Evolutionary conservation across 164 flowering plant genomes (phyloP).

Genomic region (Warburgia ugandensis): DNA sequence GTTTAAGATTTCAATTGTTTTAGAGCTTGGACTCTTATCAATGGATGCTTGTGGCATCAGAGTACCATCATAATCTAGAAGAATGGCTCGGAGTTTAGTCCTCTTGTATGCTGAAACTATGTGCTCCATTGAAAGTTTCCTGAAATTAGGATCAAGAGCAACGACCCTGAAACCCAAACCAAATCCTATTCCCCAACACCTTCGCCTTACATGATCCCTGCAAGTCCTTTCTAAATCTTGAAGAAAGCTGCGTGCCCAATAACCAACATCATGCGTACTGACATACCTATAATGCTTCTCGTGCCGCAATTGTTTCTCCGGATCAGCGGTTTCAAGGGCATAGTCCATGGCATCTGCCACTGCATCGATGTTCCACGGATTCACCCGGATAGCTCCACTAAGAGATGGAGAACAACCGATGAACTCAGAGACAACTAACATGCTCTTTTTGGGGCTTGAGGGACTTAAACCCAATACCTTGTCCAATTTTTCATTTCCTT

Average conservation of each 20-base stretch:
- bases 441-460: constrained; percentile 49
- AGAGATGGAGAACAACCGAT: constrained; percentile 78
- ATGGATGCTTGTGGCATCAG: constrained; percentile 59
- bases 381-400: constrained; percentile 75
- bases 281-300: constrained; percentile 72
- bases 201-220: constrained; percentile 38
- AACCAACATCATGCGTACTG: constrained; percentile 69
- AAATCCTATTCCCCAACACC: constrained; percentile 74
- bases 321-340: constrained; percentile 47
- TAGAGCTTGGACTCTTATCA: constrained; percentile 50
- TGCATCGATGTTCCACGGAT: constrained; percentile 73
- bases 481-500: constrained; percentile 53
- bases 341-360: constrained; percentile 70
- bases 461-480: constrained; percentile 32
- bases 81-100: constrained; percentile 51
- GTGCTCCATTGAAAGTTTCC: constrained; percentile 61
- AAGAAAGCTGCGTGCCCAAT: constrained; percentile 64
- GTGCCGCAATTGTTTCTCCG: constrained; percentile 63
- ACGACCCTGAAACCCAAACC: constrained; percentile 65
- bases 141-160: constrained; percentile 62
- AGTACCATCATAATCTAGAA: constrained; percentile 82
- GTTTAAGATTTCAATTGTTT: constrained; percentile 43
- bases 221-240: constrained; percentile 68
- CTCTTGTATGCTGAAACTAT: constrained; percentile 66
- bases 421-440: constrained; percentile 71